These are phyloP conservation scores for Strobilomyces dryophilus DNA, from an alignment of 768 basidiomycete genomes.

Conservation along the genomic window DNA sequence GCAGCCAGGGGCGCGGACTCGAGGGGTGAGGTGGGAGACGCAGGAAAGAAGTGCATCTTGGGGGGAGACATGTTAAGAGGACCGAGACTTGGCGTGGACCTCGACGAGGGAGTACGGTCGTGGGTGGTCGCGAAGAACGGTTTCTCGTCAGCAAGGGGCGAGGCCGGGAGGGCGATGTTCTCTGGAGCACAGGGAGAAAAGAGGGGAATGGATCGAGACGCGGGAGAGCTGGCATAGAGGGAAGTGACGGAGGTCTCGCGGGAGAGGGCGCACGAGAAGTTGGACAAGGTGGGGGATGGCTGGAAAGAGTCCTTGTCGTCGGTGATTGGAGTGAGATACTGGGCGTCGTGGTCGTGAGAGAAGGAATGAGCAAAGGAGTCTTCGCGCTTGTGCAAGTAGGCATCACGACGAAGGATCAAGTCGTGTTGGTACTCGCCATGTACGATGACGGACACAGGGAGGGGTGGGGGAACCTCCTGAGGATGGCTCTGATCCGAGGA, in stretches of 20 bases:
- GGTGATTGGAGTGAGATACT: constrained; percentile 7
- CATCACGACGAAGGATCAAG: constrained; percentile 14
- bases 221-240: constrained; percentile 17
- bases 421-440: constrained; percentile 29
- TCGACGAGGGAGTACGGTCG: constrained; percentile 4
- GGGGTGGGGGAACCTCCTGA: constrained; percentile 21
- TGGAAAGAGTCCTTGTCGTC: constrained; percentile 26
- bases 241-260: constrained; percentile 26
- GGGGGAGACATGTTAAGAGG: constrained; percentile 4
- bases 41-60: constrained; percentile 2
- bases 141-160: constrained; percentile 16
- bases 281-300: constrained; percentile 28
- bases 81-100: constrained; percentile 5
- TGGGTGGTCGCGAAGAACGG: background rate
- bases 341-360: constrained; percentile 16
- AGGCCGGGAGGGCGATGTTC: constrained; percentile 24
- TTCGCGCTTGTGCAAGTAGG: constrained; percentile 11
- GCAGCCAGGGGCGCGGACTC: background rate
- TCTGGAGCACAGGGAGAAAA: constrained; percentile 23
- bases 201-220: constrained; percentile 18
- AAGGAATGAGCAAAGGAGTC: constrained; percentile 11
- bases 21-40: constrained; percentile 4
- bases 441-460: constrained; percentile 30
- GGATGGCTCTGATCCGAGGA: constrained; percentile 31
- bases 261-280: constrained; percentile 24